phyloP scores from a whole-genome alignment of 1,284 basidiomycete genomes.

The Cutaneotrichosporon cutaneum region DNA sequence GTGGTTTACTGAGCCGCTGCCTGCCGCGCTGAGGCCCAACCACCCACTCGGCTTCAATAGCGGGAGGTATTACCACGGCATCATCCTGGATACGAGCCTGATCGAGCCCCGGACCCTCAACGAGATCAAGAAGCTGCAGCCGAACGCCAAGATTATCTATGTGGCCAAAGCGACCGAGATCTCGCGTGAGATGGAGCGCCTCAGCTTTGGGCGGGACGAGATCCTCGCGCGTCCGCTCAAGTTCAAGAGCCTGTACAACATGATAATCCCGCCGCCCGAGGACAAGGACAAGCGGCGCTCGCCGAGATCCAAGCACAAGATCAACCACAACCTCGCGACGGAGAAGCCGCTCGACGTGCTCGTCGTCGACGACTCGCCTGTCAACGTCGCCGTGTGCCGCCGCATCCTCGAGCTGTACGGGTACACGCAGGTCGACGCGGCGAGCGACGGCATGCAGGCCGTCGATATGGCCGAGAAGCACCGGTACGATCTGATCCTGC shows the following conservation, averaged over 20 bases:
- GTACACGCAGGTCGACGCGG: constrained; percentile 40
- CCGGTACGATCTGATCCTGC: constrained; percentile 44
- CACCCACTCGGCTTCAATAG: constrained; percentile 30
- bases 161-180: constrained; percentile 39
- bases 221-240: constrained; percentile 48
- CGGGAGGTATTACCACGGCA: constrained; percentile 24
- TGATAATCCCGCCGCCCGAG: constrained; percentile 16
- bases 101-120: constrained; percentile 20
- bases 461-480: constrained; percentile 38
- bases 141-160: constrained; percentile 37
- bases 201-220: constrained; percentile 28
- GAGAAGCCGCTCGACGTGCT: constrained; percentile 42
- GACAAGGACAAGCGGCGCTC: constrained; percentile 10
- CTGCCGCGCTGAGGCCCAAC: constrained; percentile 24
- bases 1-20: constrained; percentile 28
- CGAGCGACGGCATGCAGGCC: constrained; percentile 43
- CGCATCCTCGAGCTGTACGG: constrained; percentile 47
- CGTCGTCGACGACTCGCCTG: constrained; percentile 48
- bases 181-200: constrained; percentile 24
- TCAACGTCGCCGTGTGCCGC: constrained; percentile 45
- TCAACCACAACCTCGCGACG: constrained; percentile 21
- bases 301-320: constrained; percentile 11
- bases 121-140: constrained; percentile 33
- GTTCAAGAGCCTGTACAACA: constrained; percentile 38
- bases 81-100: constrained; percentile 33